These are phyloP conservation scores for Lichenothelia convexa DNA, from an alignment of 495 filamentous ascomycete genomes.

Conservation along the genomic window DNA sequence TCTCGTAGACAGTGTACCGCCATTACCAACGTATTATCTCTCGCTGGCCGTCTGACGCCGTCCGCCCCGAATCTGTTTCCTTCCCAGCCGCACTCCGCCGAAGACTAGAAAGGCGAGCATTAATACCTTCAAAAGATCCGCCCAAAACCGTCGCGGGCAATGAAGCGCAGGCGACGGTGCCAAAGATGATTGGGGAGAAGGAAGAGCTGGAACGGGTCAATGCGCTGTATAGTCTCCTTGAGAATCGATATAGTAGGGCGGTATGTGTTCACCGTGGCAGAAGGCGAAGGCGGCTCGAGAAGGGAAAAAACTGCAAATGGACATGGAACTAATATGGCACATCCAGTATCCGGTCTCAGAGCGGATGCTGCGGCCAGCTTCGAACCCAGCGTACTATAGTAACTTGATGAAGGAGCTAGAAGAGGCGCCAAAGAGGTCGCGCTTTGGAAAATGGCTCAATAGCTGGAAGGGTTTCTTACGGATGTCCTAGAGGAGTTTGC, in stretches of 20 bases:
- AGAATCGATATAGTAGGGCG: constrained; percentile 49
- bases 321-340: neutral
- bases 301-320: no score
- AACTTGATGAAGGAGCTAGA: constrained; percentile 40
- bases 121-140: no score
- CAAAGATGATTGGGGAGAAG: constrained; percentile 2
- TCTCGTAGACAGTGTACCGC: no score
- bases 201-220: constrained; percentile 42
- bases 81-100: no score
- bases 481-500: constrained; percentile 11
- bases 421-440: constrained; percentile 16
- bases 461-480: constrained; percentile 17
- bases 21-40: no score
- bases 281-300: constrained; percentile 1
- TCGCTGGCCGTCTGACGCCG: no score
- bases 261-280: no score
- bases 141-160: no score
- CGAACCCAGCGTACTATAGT: constrained; percentile 60
- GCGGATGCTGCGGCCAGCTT: constrained; percentile 45
- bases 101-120: no score
- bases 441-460: constrained; percentile 13
- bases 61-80: no score
- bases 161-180: neutral
- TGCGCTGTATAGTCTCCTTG: constrained; percentile 55
- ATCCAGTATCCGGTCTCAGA: constrained; percentile 45